These are phyloP conservation scores for Buxus sempervirens DNA, from an alignment of 164 flowering plant species.

Conservation along the genomic window DNA sequence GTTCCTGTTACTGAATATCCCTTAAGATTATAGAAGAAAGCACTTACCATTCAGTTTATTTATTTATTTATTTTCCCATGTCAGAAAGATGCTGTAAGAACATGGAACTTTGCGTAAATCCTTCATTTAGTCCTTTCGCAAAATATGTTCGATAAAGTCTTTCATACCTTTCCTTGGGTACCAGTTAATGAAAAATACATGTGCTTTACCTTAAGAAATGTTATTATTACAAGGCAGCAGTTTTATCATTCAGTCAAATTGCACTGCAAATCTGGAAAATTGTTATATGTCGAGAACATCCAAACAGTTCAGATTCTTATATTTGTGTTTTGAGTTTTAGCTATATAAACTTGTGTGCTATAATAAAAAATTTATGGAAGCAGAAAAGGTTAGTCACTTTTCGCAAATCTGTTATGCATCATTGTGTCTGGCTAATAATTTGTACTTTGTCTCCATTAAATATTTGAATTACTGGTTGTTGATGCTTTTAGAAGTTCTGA, in stretches of 20 bases:
- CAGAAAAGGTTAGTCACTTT: background rate
- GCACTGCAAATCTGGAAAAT: background rate
- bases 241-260: background rate
- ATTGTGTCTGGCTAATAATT: background rate
- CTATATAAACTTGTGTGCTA: too few species aligned
- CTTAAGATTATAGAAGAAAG: background rate
- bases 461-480: too few species aligned
- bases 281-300: background rate
- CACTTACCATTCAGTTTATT: background rate
- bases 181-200: too few species aligned
- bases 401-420: background rate
- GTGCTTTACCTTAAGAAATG: background rate
- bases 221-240: background rate
- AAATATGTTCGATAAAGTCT: too few species aligned
- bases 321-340: too few species aligned
- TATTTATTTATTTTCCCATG: too few species aligned
- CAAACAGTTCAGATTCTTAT: too few species aligned
- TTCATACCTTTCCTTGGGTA: background rate
- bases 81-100: too few species aligned
- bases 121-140: too few species aligned
- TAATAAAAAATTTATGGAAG: too few species aligned
- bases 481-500: background rate
- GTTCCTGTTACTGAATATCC: background rate
- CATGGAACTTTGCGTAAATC: too few species aligned
- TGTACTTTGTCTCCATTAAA: too few species aligned